phyloP scores from a whole-genome alignment of 2,329 filamentous ascomycete genomes.

The Dothidotthia symphoricarpi region DNA sequence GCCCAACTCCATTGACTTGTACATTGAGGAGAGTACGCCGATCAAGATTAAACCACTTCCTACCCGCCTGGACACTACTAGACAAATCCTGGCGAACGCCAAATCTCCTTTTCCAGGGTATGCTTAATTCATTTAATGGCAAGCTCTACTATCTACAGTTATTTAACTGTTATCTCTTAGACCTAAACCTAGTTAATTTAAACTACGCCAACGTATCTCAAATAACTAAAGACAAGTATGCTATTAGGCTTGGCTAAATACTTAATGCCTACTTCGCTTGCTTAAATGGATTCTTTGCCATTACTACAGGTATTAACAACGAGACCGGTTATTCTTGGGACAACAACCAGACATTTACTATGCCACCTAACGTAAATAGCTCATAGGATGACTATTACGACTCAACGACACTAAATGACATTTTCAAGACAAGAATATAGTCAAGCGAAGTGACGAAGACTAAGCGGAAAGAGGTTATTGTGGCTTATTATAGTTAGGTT shows the following conservation, averaged over 20 bases:
- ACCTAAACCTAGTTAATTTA: too few relatives aligned
- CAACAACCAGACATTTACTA: neutral
- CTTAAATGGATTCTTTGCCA: neutral
- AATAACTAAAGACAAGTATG: too few relatives aligned
- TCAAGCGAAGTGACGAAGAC: neutral
- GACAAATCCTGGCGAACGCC: neutral
- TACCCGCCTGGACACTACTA: neutral
- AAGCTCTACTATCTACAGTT: too few relatives aligned
- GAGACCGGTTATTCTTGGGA: too few relatives aligned
- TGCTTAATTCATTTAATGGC: too few relatives aligned
- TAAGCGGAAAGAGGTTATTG: neutral
- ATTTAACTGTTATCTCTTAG: too few relatives aligned
- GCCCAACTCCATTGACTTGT: neutral
- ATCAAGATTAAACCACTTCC: neutral
- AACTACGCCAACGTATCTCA: too few relatives aligned
- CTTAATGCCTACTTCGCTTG: neutral
- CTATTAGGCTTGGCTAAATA: too few relatives aligned
- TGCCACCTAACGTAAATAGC: neutral
- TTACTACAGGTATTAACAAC: neutral
- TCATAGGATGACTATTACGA: too few relatives aligned
- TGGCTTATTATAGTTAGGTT: neutral
- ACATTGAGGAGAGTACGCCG: neutral
- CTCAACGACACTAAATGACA: too few relatives aligned
- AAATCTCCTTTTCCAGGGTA: too few relatives aligned
- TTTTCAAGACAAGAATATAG: neutral